These are phyloP conservation scores for Yamadazyma conglobata DNA, from an alignment of 1,139 yeast species.

Conservation along the genomic window DNA sequence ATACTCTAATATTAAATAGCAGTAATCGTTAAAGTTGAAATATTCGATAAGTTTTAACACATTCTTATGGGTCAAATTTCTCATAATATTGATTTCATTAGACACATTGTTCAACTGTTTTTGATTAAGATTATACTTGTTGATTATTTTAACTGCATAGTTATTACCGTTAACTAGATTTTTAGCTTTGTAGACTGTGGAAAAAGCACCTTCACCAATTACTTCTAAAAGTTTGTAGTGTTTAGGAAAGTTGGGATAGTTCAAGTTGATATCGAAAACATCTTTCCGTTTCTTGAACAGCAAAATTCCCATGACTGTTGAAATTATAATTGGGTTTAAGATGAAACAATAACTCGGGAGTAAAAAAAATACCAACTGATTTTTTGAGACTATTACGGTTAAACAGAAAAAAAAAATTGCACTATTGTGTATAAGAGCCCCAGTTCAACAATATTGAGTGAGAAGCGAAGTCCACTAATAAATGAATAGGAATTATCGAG, in stretches of 20 bases:
- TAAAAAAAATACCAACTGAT: no score
- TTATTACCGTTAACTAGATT: slow-evolving; percentile 31
- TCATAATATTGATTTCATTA: slow-evolving; percentile 85
- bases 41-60: slow-evolving; percentile 70
- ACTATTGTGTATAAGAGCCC: no score
- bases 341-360: no score
- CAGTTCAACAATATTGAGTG: no score
- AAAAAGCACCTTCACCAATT: slow-evolving; percentile 87
- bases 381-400: no score
- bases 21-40: slow-evolving; percentile 51
- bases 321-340: no score
- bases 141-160: slow-evolving; percentile 85
- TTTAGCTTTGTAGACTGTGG: slow-evolving; percentile 74
- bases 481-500: no score
- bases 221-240: slow-evolving; percentile 23
- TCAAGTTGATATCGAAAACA: slow-evolving; percentile 13
- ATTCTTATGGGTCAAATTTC: slow-evolving; percentile 67
- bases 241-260: slow-evolving; percentile 23
- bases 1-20: slow-evolving; percentile 79
- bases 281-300: slow-evolving; percentile 13
- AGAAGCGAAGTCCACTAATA: no score
- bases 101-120: slow-evolving; percentile 58
- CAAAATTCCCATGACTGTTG: slow-evolving; percentile 10
- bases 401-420: no score
- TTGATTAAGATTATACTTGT: slow-evolving; percentile 53